phyloP scores from a whole-genome alignment of 805 yeast genomes.

The Schizosaccharomyces octosporus region DNA sequence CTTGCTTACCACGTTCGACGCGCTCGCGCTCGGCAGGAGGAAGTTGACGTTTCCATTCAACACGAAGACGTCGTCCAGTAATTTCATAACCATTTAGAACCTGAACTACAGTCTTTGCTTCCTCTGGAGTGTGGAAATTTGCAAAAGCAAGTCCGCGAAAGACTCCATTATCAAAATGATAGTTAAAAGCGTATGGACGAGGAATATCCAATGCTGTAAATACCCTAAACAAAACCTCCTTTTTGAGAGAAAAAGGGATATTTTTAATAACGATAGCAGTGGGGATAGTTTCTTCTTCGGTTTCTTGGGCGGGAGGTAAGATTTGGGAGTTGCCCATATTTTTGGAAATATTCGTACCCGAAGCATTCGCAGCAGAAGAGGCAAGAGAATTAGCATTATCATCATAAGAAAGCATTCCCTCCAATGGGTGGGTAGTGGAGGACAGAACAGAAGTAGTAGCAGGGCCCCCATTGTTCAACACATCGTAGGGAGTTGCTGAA shows the following conservation, averaged over 20 bases:
- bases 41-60: slow-evolving; percentile 90
- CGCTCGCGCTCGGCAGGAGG: slow-evolving; percentile 86
- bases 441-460: not conserved
- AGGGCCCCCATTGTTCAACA: not conserved
- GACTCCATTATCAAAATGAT: slow-evolving; percentile 94
- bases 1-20: slow-evolving; percentile 86
- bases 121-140: slow-evolving; percentile 82
- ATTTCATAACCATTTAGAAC: slow-evolving; percentile 78
- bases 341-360: not conserved
- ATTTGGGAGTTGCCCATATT: not conserved
- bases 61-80: slow-evolving; percentile 84
- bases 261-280: slow-evolving; percentile 95
- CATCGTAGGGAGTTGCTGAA: not conserved
- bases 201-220: slow-evolving; percentile 78
- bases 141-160: slow-evolving; percentile 96
- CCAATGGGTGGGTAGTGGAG: not conserved
- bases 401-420: not conserved
- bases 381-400: not conserved
- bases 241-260: slow-evolving; percentile 91
- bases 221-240: slow-evolving; percentile 81
- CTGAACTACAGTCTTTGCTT: slow-evolving; percentile 66
- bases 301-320: not conserved
- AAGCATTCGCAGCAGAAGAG: not conserved
- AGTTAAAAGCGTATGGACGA: slow-evolving; percentile 89
- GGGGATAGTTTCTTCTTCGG: slow-evolving; percentile 78